A percentile compares a stretch with the other conserved stretches of the same genome.
phyloP scores from a whole-genome alignment of 495 filamentous ascomycete species.

The Chlorociboria aeruginascens region DNA sequence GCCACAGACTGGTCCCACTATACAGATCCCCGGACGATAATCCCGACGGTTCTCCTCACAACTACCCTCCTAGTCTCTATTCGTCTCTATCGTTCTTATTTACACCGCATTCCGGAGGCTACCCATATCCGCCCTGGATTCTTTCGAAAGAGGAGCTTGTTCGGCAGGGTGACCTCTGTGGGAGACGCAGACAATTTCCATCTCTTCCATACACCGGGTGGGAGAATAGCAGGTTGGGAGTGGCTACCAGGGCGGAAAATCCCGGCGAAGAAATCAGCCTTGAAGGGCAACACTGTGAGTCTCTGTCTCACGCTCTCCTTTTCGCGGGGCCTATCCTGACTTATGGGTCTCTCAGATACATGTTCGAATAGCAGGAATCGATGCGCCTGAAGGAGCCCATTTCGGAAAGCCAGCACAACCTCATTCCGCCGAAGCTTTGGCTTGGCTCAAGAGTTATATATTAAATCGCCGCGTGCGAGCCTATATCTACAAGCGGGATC shows the following conservation, averaged over 20 bases:
- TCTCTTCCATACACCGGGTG: conserved; percentile 87
- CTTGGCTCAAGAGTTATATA: conserved; percentile 67
- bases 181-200: conserved; percentile 95
- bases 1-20: conserved; percentile 55
- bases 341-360: conserved; percentile 45
- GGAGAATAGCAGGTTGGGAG: conserved; percentile 76
- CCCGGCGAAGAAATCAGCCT: conserved; percentile 48
- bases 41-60: conserved; percentile 60
- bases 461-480: conserved; percentile 62
- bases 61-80: conserved; percentile 46
- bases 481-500: conserved; percentile 70
- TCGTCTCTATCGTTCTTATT: conserved; percentile 56
- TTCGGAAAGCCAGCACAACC: conserved; percentile 85
- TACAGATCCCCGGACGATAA: conserved; percentile 49
- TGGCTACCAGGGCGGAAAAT: conserved; percentile 60
- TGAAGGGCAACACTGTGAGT: conserved; percentile 69
- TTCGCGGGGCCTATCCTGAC: conserved; percentile 14
- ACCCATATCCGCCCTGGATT: conserved; percentile 53
- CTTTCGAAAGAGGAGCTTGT: conserved; percentile 60
- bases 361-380: conserved; percentile 79
- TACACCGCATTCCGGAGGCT: conserved; percentile 70
- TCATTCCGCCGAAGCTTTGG: conserved; percentile 62
- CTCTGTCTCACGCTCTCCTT: not conserved
- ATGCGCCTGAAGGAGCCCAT: conserved; percentile 86
- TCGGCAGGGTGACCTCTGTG: conserved; percentile 82